phyloP scores from a whole-genome alignment of 1,284 basidiomycete genomes.

The Ganoderma lucidum region DNA sequence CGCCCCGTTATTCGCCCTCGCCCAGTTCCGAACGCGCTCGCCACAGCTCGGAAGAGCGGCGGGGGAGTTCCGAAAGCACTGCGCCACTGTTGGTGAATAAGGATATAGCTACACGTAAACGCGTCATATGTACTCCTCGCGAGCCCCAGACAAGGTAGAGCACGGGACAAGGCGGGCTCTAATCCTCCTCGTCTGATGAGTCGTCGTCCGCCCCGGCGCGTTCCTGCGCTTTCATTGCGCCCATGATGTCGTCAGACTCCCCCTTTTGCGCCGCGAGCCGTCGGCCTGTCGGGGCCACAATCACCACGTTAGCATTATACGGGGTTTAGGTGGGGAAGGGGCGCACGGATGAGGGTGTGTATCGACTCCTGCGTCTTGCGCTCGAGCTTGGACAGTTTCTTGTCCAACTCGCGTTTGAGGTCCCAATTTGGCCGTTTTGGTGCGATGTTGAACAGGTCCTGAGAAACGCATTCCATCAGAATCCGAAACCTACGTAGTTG shows the following conservation, averaged over 20 bases:
- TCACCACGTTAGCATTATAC: constrained; percentile 34
- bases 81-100: constrained; percentile 26
- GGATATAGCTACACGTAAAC: constrained; percentile 34
- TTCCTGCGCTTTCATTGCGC: constrained; percentile 81
- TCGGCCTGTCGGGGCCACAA: constrained; percentile 59
- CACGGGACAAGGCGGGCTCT: constrained; percentile 20
- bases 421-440: constrained; percentile 98
- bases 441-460: constrained; percentile 97
- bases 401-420: constrained; percentile 93
- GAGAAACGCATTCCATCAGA: constrained; percentile 16
- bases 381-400: constrained; percentile 89
- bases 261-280: constrained; percentile 80
- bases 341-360: constrained; percentile 90
- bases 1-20: constrained; percentile 6
- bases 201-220: constrained; percentile 40
- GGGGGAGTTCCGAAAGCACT: constrained; percentile 7
- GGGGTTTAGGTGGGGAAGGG: background rate
- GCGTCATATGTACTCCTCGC: constrained; percentile 27
- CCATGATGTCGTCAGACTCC: constrained; percentile 76
- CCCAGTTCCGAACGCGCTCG: constrained; percentile 15
- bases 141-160: constrained; percentile 22
- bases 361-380: constrained; percentile 92
- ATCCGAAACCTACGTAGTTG: background rate
- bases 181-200: constrained; percentile 52
- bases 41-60: constrained; percentile 14